Evolutionary conservation across 371 early-diverging fungal species (phyloP).

Genomic region (Cokeromyces recurvatus): DNA sequence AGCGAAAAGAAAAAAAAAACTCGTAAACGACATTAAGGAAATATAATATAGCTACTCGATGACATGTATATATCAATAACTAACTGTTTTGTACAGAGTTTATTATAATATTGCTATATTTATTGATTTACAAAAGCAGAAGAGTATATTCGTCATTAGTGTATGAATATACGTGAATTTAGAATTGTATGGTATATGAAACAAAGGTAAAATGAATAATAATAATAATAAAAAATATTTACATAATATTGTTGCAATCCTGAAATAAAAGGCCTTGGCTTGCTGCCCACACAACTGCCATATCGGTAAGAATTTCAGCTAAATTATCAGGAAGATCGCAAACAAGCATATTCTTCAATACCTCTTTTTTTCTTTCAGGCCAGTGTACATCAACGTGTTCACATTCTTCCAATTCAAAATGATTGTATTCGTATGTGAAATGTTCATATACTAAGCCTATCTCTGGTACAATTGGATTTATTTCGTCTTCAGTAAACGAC

Average conservation of each 20-base stretch:
- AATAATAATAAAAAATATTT: not conserved
- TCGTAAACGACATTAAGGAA: too few relatives aligned
- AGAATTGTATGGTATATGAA: not conserved
- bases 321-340: conserved; percentile 34
- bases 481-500: too few relatives aligned
- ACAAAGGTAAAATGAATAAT: too few relatives aligned
- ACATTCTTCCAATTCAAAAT: conserved; percentile 20
- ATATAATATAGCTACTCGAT: too few relatives aligned
- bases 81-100: too few relatives aligned
- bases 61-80: too few relatives aligned
- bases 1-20: too few relatives aligned
- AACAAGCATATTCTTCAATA: conserved; percentile 26
- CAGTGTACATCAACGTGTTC: conserved; percentile 3
- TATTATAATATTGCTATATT: too few relatives aligned
- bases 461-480: conserved; percentile 26
- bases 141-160: too few relatives aligned
- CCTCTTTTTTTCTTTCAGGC: conserved; percentile 14
- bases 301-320: conserved; percentile 18
- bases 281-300: conserved; percentile 31
- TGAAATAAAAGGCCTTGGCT: conserved; percentile 27
- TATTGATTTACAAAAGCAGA: too few relatives aligned
- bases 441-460: conserved; percentile 30
- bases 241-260: too few relatives aligned
- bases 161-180: too few relatives aligned
- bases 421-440: conserved; percentile 33